Conservation (phyloP, 2,329 filamentous ascomycete genomes). For the Fusarium clavum region DNA sequence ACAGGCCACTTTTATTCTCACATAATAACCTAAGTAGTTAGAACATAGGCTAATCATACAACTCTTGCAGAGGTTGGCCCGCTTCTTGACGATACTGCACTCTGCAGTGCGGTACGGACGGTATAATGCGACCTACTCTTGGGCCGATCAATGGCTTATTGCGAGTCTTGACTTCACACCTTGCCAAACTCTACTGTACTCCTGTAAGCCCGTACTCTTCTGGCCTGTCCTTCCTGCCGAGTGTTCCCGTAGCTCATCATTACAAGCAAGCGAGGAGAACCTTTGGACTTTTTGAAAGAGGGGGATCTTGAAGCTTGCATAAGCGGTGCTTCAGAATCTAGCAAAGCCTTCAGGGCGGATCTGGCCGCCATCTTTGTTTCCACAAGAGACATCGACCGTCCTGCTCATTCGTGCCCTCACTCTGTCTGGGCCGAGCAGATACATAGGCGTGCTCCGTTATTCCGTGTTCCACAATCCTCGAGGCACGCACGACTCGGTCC, state of each 20-base stretch:
- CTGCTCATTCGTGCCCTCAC: constrained; percentile 43
- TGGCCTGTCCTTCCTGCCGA: constrained; percentile 24
- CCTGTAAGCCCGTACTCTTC: constrained; percentile 10
- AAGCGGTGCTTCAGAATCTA: constrained; percentile 47
- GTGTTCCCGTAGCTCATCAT: constrained; percentile 31
- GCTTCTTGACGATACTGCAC: constrained; percentile 13
- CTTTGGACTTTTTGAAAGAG: constrained; percentile 6
- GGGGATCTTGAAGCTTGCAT: constrained; percentile 42
- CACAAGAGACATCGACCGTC: constrained; percentile 30
- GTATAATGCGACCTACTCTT: constrained; percentile 32
- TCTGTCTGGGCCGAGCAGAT: constrained; percentile 27
- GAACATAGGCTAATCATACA: constrained; percentile 17
- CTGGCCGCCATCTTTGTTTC: constrained; percentile 39
- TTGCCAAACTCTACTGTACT: constrained; percentile 32
- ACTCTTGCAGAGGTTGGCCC: constrained; percentile 26
- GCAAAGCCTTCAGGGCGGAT: constrained; percentile 37
- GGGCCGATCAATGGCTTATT: constrained; percentile 28
- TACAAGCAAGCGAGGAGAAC: constrained; percentile 20
- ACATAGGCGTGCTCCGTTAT: constrained; percentile 35
- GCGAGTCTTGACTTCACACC: constrained; percentile 30
- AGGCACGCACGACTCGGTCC: constrained; percentile 31
- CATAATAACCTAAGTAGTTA: constrained; percentile 15
- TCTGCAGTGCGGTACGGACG: neutral
- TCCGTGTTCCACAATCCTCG: constrained; percentile 25
- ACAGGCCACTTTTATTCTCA: constrained; percentile 21